Percentiles rank a stretch among this genome's conserved stretches.
These are phyloP conservation scores for Dipteronia sinensis DNA, from an alignment of 345 rosid genomes.

Conservation along the genomic window DNA sequence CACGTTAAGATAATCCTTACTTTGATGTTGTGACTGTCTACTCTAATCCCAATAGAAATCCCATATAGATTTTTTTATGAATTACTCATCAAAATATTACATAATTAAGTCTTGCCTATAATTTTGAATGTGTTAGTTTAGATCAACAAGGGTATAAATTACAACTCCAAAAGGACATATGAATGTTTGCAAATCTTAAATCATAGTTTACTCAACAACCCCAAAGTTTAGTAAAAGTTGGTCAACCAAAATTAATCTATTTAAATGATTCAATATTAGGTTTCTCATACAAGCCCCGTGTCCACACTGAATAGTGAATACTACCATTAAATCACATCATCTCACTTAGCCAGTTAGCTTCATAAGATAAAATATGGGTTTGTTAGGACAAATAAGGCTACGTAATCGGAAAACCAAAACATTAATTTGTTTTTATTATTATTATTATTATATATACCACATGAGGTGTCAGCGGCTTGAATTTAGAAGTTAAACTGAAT, in stretches of 20 bases:
- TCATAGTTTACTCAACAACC: not conserved
- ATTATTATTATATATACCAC: too few species aligned
- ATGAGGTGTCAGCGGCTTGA: too few species aligned
- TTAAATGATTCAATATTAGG: not conserved
- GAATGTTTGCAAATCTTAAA: not conserved
- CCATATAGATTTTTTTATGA: not conserved
- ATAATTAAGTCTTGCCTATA: too few species aligned
- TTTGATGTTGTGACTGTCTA: too few species aligned
- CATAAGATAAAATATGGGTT: slow-evolving; percentile 1
- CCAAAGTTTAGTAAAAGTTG: not conserved
- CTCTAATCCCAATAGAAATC: too few species aligned
- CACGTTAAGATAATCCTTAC: too few species aligned
- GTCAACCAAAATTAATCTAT: not conserved
- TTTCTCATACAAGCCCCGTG: not conserved
- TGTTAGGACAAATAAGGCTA: not conserved
- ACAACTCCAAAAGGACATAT: too few species aligned
- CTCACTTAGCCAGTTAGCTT: too few species aligned
- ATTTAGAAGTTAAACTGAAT: too few species aligned
- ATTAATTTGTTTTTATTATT: not conserved
- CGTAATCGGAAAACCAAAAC: not conserved
- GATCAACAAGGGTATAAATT: not conserved
- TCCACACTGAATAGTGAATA: not conserved
- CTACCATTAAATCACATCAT: not conserved
- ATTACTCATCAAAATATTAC: too few species aligned
- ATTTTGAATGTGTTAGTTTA: not conserved